Base-by-base conservation (phyloP, 768 basidiomycete genomes). In the Podaxis sp. region DNA sequence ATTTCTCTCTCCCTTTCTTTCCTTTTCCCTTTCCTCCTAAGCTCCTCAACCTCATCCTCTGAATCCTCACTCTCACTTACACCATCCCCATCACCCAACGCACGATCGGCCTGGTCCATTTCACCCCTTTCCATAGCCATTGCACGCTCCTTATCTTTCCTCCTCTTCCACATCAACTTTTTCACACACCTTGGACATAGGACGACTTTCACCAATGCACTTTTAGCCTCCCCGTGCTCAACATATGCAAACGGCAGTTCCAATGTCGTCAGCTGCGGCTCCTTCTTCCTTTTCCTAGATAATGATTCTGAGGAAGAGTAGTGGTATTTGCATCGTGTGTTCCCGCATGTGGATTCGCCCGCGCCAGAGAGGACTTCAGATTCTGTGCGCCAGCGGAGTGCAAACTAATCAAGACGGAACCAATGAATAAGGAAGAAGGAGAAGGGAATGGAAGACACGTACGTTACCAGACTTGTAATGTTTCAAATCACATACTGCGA, bases 391-490 rank as follows among this genome's bases (percentile, higher is more conserved):
- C 96, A 98, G 13, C 96, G 88, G 4, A 98, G 82, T 0, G 94
- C 87, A 71, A 98, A 90, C 89, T 95, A 64, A 17, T 52, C 3
- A 49, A 19, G 24, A 36, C n/a, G 11, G 37, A 37, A 22, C 6
- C 6, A 24, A 63, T 19, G 11, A 43, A 63, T 13, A 55, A 41
- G 43, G n/a, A 33, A 57, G 15, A 49, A 59, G 38, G 36, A 41
- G 41, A 57, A 2, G 17, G 40, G 22, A 47, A 43, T 9, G 22
- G 57, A 13, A 51, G 33, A 24, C 19, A 72, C 88, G 65, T 64
- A 96, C 94, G 64, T 91, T 90, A 15, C 93, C 92, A 0, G 90
- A 87, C 77, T 94, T 97, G 80, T 93, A 97, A 71, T 98, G 96
- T 77, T 98, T 98, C 63, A 98, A 78, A 75, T 98, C 94, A 70